These are phyloP conservation scores for Cyclostephanos tholiformis DNA, from an alignment of 108 stramenopile species.

Conservation along the genomic window DNA sequence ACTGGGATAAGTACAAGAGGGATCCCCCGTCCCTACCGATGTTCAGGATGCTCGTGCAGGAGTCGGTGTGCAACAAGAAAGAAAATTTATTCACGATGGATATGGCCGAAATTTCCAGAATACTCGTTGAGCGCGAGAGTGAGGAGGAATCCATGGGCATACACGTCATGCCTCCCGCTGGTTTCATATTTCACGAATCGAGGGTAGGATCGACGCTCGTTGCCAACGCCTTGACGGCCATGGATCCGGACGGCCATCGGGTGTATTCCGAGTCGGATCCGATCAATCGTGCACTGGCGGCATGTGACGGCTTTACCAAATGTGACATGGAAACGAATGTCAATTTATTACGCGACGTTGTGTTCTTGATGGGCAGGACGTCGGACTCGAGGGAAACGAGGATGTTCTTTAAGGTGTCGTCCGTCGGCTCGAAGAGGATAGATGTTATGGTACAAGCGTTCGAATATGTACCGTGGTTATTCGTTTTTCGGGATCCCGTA, in stretches of 20 bases:
- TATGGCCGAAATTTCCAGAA: conserved; percentile 42
- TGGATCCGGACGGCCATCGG: conserved; percentile 61
- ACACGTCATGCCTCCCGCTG: conserved; percentile 51
- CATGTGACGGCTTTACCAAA: conserved; percentile 38
- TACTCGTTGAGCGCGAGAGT: conserved; percentile 54
- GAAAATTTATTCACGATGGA: conserved; percentile 45
- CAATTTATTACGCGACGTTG: conserved; percentile 67
- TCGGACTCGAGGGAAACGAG: conserved; percentile 39
- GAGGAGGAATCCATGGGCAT: conserved; percentile 17
- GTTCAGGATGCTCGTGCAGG: conserved; percentile 20
- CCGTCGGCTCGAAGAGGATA: conserved; percentile 62
- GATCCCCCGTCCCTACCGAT: conserved; percentile 13
- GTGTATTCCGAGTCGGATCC: conserved; percentile 85
- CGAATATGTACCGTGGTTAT: conserved; percentile 87
- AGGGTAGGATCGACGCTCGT: conserved; percentile 92
- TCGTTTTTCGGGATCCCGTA: conserved; percentile 89
- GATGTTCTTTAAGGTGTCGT: conserved; percentile 96
- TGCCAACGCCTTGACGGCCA: conserved; percentile 88
- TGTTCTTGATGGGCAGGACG: conserved; percentile 75
- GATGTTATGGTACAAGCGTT: conserved; percentile 72
- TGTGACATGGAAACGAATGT: conserved; percentile 48
- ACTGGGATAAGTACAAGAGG: conserved; percentile 16
- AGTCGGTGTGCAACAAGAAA: conserved; percentile 22
- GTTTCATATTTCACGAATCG: conserved; percentile 94
- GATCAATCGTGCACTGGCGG: conserved; percentile 58